Evolutionary conservation across 352 stramenopile species (phyloP).

Genomic region (Phytophthora multivora): DNA sequence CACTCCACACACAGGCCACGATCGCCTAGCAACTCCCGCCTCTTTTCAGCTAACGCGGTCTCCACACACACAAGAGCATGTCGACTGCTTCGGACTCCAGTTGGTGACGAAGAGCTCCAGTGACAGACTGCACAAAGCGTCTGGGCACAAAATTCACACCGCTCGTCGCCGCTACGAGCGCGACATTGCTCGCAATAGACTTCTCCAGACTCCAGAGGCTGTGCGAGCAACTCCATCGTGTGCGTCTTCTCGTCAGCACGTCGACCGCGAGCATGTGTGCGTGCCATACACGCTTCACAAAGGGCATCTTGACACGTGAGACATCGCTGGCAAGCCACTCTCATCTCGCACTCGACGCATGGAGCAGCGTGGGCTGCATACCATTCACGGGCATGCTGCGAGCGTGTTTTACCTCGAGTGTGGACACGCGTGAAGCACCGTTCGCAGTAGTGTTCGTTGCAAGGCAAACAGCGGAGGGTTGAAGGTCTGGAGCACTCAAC

Average conservation of each 20-base stretch:
- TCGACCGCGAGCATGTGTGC: conserved; percentile 61
- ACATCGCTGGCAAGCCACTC: conserved; percentile 67
- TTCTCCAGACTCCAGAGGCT: conserved; percentile 45
- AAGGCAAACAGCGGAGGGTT: conserved; percentile 63
- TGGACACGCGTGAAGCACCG: conserved; percentile 79
- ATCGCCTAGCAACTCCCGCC: conserved; percentile 50
- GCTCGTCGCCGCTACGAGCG: conserved; percentile 52
- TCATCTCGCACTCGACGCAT: conserved; percentile 78
- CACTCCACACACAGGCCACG: conserved; percentile 79
- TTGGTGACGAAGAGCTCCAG: conserved; percentile 34
- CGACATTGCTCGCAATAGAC: conserved; percentile 70
- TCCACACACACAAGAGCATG: conserved; percentile 67
- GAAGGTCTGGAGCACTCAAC: conserved; percentile 77
- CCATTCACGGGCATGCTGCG: conserved; percentile 55
- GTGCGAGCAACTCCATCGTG: conserved; percentile 50
- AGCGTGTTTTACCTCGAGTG: conserved; percentile 58
- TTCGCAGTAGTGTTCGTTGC: conserved; percentile 82
- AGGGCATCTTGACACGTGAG: conserved; percentile 71
- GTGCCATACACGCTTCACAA: conserved; percentile 64
- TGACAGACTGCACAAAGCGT: conserved; percentile 67
- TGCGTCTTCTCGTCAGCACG: conserved; percentile 40
- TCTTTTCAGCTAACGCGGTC: conserved; percentile 58
- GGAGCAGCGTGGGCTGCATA: conserved; percentile 58
- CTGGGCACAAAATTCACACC: conserved; percentile 59
- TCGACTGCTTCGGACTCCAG: conserved; percentile 20